Base-by-base conservation (phyloP, 176 grass and related monocot genomes). In the Microstegium vimineum region DNA sequence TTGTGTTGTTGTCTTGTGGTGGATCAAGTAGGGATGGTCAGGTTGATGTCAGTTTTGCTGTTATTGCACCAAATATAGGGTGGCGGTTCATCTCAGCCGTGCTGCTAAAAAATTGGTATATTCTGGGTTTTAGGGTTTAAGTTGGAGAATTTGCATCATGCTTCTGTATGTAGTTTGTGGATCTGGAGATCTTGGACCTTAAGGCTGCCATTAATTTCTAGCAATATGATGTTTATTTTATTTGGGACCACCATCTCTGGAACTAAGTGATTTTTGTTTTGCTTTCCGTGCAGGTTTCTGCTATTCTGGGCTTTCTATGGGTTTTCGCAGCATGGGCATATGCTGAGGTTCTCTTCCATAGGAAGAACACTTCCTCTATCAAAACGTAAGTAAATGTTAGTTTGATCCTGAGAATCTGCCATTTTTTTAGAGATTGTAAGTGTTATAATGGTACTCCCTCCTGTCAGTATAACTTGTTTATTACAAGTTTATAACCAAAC, bases 221-320 rank as follows among this genome's bases (percentile, higher is more conserved):
- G 18, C 62, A 69, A 33, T 42, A 14, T 52, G n/a, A 69, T 56
- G 64, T 20, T 14, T 68, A 16, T 12, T 59, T 52, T 66, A 73
- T 73, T n/a, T 28, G 32, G 38, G 8, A 15, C 32, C 22, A 56
- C 1, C 1, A 46, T 66, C 8, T 66, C 80, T 38, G 16, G 72
- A 72, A 54, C 59, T 90, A 52, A 86, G 37, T 40, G 12, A 78
- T 14, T 35, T 63, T 63, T 69, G 62, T 26, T 74, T 80, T 83
- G 67, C 30, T 63, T 27, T 78, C 49, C 22, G 42, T 83, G 40
- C 86, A 99, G 96, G 83, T 89, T 38, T 93, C 93, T 51, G 74
- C 83, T 78, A 85, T 95, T 83, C 83, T 99, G 26, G 96, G 93
- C 28, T 94, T 95, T 69, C 75, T 95, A 70, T 94, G 91, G 75